Percentiles rank a stretch among this genome's conserved stretches.
These are phyloP conservation scores for Aethionema arabicum DNA, from an alignment of 345 rosid genomes.

Conservation along the genomic window DNA sequence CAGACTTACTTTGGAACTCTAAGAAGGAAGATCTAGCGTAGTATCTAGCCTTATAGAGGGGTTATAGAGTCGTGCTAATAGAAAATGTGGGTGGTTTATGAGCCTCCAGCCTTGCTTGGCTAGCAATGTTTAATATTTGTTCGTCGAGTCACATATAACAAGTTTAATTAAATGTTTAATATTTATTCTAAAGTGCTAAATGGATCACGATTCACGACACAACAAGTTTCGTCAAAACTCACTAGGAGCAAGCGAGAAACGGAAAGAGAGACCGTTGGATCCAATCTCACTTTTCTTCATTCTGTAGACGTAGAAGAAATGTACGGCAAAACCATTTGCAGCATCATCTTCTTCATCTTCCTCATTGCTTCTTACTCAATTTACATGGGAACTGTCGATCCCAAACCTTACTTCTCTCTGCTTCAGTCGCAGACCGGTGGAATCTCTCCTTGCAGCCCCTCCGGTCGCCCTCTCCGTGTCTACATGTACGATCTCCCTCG, in stretches of 20 bases:
- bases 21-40: too few species aligned
- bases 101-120: too few species aligned
- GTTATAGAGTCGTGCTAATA: too few species aligned
- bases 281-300: conserved; percentile 22
- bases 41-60: too few species aligned
- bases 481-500: conserved; percentile 95
- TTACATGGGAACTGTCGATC: conserved; percentile 39
- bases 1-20: too few species aligned
- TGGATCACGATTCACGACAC: background rate
- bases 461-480: conserved; percentile 52
- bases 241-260: conserved; percentile 9
- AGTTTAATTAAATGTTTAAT: too few species aligned
- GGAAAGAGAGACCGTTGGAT: conserved; percentile 29
- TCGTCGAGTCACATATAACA: too few species aligned
- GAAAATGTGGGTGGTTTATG: too few species aligned
- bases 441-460: conserved; percentile 23
- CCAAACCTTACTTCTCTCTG: conserved; percentile 53
- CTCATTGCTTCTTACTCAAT: conserved; percentile 41
- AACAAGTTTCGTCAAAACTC: conserved; percentile 17
- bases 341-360: conserved; percentile 39
- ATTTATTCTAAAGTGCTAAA: too few species aligned
- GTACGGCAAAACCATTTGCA: conserved; percentile 40
- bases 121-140: too few species aligned
- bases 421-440: conserved; percentile 37
- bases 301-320: conserved; percentile 25